These are phyloP conservation scores for Tetrahymena thermophila DNA, from an alignment of 73 alveolate genomes.

Conservation along the genomic window DNA sequence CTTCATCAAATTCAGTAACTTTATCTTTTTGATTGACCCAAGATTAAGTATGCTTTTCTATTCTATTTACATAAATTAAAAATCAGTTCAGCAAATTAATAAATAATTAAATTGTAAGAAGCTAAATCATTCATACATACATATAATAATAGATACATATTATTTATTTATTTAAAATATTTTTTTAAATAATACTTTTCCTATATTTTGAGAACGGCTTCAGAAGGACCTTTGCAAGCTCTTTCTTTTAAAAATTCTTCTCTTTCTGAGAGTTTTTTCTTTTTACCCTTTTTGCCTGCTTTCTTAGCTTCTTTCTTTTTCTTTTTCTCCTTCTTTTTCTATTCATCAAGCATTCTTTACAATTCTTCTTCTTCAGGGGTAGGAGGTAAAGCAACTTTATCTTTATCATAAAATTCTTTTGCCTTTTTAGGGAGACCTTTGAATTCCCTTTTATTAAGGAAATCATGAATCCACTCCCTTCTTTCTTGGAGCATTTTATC, in stretches of 20 bases:
- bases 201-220: constrained; percentile 19
- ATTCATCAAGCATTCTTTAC: constrained; percentile 65
- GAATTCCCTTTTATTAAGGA: constrained; percentile 32
- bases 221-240: constrained; percentile 41
- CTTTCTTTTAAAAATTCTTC: constrained; percentile 37
- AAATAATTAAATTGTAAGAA: neutral
- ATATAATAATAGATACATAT: no score
- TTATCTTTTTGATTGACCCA: constrained; percentile 24
- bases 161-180: neutral
- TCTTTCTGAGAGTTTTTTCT: constrained; percentile 30
- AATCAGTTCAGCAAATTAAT: neutral
- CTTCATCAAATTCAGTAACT: constrained; percentile 15
- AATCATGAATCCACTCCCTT: constrained; percentile 33
- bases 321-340: constrained; percentile 8
- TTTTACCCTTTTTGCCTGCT: constrained; percentile 36
- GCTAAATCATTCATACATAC: no score
- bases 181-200: neutral
- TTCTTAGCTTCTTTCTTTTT: constrained; percentile 21
- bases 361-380: constrained; percentile 53
- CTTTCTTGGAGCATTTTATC: constrained; percentile 35
- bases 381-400: constrained; percentile 31
- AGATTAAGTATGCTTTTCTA: constrained; percentile 10
- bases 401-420: constrained; percentile 35
- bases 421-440: constrained; percentile 34
- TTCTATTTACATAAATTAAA: neutral